Base-by-base conservation (phyloP, 345 rosid genomes). In the Eucalyptus leucophloia region DNA sequence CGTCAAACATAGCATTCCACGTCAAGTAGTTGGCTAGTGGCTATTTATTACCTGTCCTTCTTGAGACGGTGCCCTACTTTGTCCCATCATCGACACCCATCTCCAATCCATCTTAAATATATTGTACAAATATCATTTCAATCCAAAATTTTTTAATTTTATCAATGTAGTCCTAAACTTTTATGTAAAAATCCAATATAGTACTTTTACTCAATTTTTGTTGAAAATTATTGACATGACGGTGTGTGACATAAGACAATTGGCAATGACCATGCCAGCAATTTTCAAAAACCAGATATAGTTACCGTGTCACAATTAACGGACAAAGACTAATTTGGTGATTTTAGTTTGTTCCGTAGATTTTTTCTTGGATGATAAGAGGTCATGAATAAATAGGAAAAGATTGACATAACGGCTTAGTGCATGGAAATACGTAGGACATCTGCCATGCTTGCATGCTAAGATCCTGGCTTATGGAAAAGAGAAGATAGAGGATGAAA, bases 241-340 rank as follows among this genome's bases (percentile, higher is more conserved):
- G 1, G 6, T 24, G 28, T 56, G 28, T 56, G 28, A 23, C 62
- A 24, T 24, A 56, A 56, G 28, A 24, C 13, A 0, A 56, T 0
- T 4, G 0, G 30, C 28, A 8, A 56, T 23, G 62, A 56, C 6
- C 28, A 56, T 24, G 28, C 28, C 13, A 2, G 28, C 12, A 4
- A 56, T 56, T 56, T 56, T 21, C 12, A 9, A 4, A 23, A 4
- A 21, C 28, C 1, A 24, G 28, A 24, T 23, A 56, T 56, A 56
- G 30, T 60, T 60, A 60, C n/a, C 3, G 8, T 12, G 67, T 26
- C 32, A 5, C n/a, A 12, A 60, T 60, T 56, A 56, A 26, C 4
- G 8, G 67, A 60, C 7, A 28, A 60, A 12, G 30, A 3, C 1
- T 26, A 28, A 60, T 26, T 60, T 60, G 16, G 32, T 26, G 15